Evolutionary conservation across 2,329 filamentous ascomycete genomes (phyloP).

Genomic region (Cladosporium sphaerospermum): DNA sequence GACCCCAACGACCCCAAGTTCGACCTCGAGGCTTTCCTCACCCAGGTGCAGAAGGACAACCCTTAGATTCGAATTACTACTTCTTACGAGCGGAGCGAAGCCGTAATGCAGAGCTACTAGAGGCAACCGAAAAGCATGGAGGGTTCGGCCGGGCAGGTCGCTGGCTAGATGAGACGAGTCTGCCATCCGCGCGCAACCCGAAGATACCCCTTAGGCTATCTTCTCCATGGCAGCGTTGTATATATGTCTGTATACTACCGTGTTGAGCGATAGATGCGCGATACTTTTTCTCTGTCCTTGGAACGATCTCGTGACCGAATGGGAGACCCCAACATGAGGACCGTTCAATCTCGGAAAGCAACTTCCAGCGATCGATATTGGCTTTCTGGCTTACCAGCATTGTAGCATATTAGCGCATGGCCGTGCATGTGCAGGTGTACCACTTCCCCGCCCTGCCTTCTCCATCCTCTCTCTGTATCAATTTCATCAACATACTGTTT

Average conservation of each 20-base stretch:
- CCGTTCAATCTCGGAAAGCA: no score
- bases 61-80: slow-evolving; percentile 17
- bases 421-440: not conserved
- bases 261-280: slow-evolving; percentile 1
- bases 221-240: slow-evolving; percentile 11
- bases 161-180: not conserved
- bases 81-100: slow-evolving; percentile 8
- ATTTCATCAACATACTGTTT: no score
- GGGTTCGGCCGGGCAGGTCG: slow-evolving; percentile 7
- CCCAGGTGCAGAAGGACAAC: slow-evolving; percentile 49
- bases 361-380: not conserved
- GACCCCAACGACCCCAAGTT: slow-evolving; percentile 84
- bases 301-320: no score
- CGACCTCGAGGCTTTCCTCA: slow-evolving; percentile 81
- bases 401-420: not conserved
- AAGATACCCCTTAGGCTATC: slow-evolving; percentile 11
- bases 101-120: slow-evolving; percentile 8
- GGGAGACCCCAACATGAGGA: no score
- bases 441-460: not conserved
- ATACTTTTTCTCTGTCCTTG: no score
- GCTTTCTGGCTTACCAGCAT: not conserved
- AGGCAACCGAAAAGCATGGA: slow-evolving; percentile 6
- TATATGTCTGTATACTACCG: slow-evolving; percentile 13
- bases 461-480: not conserved
- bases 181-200: slow-evolving; percentile 9